Percentiles rank a stretch among this genome's conserved stretches.
Conservation (phyloP, 345 rosid species). For the Anacardium occidentale region DNA sequence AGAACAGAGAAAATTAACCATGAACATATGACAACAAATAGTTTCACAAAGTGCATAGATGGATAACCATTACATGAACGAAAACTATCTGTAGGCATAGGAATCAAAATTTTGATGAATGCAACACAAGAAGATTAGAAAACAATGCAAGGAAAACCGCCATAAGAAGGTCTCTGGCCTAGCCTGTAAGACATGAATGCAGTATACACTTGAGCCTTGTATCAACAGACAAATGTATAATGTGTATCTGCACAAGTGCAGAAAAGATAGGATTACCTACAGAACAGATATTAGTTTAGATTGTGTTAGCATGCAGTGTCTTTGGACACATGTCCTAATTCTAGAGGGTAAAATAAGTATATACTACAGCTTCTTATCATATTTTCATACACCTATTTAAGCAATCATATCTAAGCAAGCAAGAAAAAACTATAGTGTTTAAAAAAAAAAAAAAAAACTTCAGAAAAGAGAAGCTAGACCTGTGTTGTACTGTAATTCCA, state of each 20-base stretch:
- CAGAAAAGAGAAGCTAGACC: slow-evolving; percentile 45
- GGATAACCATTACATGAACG: neutral
- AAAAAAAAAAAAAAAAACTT: neutral
- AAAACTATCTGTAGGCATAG: neutral
- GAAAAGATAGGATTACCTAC: neutral
- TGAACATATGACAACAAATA: neutral
- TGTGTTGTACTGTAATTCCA: slow-evolving; percentile 94
- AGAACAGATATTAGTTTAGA: neutral
- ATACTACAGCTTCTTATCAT: neutral
- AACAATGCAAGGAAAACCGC: neutral
- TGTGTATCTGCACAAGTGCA: neutral
- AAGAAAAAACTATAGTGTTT: neutral
- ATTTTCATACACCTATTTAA: neutral
- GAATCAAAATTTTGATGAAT: slow-evolving; percentile 1
- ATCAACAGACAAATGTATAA: neutral
- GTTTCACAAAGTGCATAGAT: neutral
- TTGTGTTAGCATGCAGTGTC: too few species aligned
- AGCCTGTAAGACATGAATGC: neutral
- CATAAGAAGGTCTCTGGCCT: neutral
- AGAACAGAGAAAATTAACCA: neutral
- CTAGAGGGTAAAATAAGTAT: too few species aligned
- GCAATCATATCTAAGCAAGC: neutral
- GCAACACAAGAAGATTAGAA: neutral
- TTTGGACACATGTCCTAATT: too few species aligned
- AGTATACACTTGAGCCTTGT: neutral